These are phyloP conservation scores for Pseudogymnoascus sp. DNA, from an alignment of 2,329 filamentous ascomycete genomes.

Conservation along the genomic window DNA sequence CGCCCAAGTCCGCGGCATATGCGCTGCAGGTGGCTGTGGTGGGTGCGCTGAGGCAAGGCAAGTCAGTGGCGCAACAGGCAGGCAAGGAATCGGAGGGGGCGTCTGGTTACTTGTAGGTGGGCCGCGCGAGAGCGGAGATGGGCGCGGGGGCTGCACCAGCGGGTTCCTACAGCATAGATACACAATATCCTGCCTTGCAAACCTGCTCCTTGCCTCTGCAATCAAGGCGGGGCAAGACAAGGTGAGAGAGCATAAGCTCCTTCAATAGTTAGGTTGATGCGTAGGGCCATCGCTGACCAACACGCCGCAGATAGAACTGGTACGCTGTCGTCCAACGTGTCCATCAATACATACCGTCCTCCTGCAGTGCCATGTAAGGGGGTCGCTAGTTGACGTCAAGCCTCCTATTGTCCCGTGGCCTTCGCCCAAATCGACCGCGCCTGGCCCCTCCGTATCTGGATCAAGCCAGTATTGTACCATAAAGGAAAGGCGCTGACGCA, in stretches of 20 bases:
- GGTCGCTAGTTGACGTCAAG: neutral
- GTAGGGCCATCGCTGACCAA: neutral
- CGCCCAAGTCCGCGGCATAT: neutral
- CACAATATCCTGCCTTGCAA: neutral
- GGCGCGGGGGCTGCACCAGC: neutral
- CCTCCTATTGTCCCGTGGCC: neutral
- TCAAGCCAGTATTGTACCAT: neutral
- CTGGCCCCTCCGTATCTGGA: neutral
- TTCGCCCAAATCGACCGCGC: neutral
- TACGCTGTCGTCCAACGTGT: neutral
- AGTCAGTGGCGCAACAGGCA: neutral
- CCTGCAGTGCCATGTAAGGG: neutral
- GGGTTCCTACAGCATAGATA: neutral
- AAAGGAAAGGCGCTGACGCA: neutral
- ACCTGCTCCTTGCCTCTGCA: neutral
- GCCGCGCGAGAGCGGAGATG: neutral
- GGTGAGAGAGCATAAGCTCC: neutral
- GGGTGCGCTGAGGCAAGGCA: neutral
- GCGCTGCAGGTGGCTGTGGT: neutral
- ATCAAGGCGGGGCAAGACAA: neutral
- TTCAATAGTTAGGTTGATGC: neutral
- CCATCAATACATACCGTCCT: neutral
- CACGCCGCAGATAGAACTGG: neutral
- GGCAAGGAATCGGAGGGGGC: neutral
- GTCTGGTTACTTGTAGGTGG: neutral